Conservation (phyloP, 1,139 yeast genomes). For the Nakaseomyces kungkrabaensis region DNA sequence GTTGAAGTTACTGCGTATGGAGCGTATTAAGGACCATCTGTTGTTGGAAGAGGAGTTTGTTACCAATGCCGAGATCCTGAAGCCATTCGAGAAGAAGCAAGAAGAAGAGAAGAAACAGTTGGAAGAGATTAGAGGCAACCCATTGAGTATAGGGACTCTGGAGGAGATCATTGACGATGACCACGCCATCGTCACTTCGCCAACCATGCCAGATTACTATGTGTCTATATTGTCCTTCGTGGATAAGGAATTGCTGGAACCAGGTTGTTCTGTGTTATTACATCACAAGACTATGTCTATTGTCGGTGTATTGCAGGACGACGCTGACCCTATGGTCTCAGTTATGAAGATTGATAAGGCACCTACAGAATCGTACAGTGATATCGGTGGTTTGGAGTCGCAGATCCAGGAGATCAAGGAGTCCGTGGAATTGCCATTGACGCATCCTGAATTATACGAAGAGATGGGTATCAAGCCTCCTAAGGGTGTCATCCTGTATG, state of each 20-base stretch:
- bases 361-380: conserved; percentile 94
- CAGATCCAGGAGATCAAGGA: conserved; percentile 98
- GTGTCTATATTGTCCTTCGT: conserved; percentile 96
- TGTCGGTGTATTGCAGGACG: conserved; percentile 94
- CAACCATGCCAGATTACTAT: conserved; percentile 95
- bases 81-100: conserved; percentile 94
- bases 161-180: conserved; percentile 98
- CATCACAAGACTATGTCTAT: conserved; percentile 93
- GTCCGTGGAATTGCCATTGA: conserved; percentile 92
- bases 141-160: conserved; percentile 92
- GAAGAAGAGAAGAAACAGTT: conserved; percentile 93
- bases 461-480: conserved; percentile 99
- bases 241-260: conserved; percentile 90
- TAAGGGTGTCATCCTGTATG: conserved; percentile 94
- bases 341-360: conserved; percentile 97
- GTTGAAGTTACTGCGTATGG: conserved; percentile 80
- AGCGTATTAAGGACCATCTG: conserved; percentile 92
- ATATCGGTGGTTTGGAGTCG: conserved; percentile 91
- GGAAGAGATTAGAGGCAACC: conserved; percentile 92
- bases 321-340: conserved; percentile 94
- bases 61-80: conserved; percentile 85
- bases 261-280: conserved; percentile 93
- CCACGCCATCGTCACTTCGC: conserved; percentile 93
- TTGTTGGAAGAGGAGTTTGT: conserved; percentile 94
- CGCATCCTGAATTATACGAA: conserved; percentile 95